Percentiles rank a stretch among this genome's conserved stretches.
Conservation (phyloP, 2,329 filamentous ascomycete species). For the Cladophialophora chaetospira region DNA sequence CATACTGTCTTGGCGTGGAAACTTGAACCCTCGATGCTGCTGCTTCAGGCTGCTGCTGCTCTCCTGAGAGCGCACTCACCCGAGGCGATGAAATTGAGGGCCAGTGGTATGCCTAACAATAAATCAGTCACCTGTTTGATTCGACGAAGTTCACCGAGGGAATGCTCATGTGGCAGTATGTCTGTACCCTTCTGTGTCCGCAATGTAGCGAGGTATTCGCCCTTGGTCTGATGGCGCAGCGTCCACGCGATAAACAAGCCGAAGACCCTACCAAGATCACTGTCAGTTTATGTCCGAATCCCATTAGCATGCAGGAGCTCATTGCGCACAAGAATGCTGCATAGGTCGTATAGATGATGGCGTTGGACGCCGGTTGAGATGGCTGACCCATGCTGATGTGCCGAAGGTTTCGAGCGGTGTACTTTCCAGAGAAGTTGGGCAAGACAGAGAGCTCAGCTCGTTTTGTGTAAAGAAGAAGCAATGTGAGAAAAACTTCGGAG, state of each 20-base stretch:
- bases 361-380: constrained; percentile 75
- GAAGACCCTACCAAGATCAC: constrained; percentile 55
- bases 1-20: no score
- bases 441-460: not conserved
- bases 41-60: constrained; percentile 54
- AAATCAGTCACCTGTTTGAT: constrained; percentile 49
- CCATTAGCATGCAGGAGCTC: no score
- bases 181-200: constrained; percentile 75
- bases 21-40: constrained; percentile 55
- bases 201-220: constrained; percentile 73
- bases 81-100: constrained; percentile 87
- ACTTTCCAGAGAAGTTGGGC: no score
- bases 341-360: constrained; percentile 80
- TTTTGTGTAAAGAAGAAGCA: constrained; percentile 3
- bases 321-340: constrained; percentile 69
- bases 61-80: constrained; percentile 66
- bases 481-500: constrained; percentile 27
- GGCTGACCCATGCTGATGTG: constrained; percentile 66
- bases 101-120: constrained; percentile 69
- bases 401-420: no score
- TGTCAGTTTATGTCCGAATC: not conserved
- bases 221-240: constrained; percentile 64
- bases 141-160: constrained; percentile 73
- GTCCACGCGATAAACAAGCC: constrained; percentile 62
- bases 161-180: not conserved